Evolutionary conservation across 805 yeast genomes (phyloP), one percentile per base, ranked within the genome.

Genomic region (Candida taoyuanica): DNA sequence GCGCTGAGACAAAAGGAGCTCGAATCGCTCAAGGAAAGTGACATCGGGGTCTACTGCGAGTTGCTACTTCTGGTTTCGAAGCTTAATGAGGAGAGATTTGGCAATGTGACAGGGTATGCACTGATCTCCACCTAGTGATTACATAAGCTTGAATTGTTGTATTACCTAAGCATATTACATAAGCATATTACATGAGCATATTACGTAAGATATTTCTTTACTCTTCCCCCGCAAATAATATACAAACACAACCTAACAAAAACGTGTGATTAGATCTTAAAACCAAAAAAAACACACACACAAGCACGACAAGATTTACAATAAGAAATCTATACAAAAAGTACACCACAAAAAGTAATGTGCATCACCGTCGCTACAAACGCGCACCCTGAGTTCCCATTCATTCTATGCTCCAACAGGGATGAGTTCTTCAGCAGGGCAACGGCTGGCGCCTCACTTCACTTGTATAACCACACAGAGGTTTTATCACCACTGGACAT

Each of bases 361-460:
- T 89, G 98, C 62, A 84, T 88, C 23, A 57, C 86, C 15, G 52
- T 87, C 25, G 73, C 84, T 1, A 72, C 94, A 3, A 73, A 76
- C 12, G 70, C 65, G 2, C 89, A 85, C 54, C 81, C 84, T 0
- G 75, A 82, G 16, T 91, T 78, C 49, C 85, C 94, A 1, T 66
- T 91, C 28, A 73, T 91, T 2, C 56, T 87, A 5, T 63, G 86
- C 3, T 85, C 96, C 4, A 91, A 91, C 55, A 61, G 98, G 32
- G 98, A 93, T 56, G 98, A 93, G 58, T 85, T 65, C 51, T 78
- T 84, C 55, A 72, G 68, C 31, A 63, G 98, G 34, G 78, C 81
- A 2, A 91, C 98, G 0, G 69, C 73, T 37, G 54, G 58, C n/a
- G 81, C 91, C 27, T 51, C 56, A 36, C 47, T 67, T 37, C 59